These are phyloP conservation scores for Sarocladium strictum DNA, from an alignment of 2,329 filamentous ascomycete species.

Conservation along the genomic window DNA sequence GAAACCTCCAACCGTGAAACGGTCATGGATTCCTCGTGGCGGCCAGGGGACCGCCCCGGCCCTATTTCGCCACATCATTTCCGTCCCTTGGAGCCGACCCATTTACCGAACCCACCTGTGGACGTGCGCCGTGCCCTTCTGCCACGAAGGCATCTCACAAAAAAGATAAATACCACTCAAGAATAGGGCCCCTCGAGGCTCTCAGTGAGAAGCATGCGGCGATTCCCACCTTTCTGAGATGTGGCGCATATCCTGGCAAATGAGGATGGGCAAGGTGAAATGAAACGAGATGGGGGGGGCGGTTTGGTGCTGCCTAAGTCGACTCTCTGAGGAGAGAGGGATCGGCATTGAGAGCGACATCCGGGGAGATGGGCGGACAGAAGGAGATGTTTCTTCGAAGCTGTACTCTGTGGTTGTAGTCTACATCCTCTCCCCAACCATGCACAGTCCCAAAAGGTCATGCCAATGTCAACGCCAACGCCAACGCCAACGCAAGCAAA, in stretches of 20 bases:
- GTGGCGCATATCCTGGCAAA: constrained; percentile 4
- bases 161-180: not conserved
- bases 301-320: not conserved
- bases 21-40: not conserved
- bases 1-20: not conserved
- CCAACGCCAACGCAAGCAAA: not conserved
- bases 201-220: not conserved
- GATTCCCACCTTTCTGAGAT: not conserved
- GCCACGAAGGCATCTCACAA: not conserved
- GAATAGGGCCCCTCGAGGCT: not conserved
- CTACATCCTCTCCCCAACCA: no score
- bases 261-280: constrained; percentile 1
- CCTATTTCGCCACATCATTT: constrained; percentile 3
- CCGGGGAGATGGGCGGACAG: not conserved
- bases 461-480: no score
- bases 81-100: not conserved
- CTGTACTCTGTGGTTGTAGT: no score
- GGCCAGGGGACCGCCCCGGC: not conserved
- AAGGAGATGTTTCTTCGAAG: not conserved
- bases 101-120: not conserved
- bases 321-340: not conserved
- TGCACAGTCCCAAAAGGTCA: no score
- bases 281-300: not conserved
- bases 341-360: not conserved
- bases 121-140: not conserved